Conservation (phyloP, 2,329 filamentous ascomycete genomes). For the Colletotrichum sp. region DNA sequence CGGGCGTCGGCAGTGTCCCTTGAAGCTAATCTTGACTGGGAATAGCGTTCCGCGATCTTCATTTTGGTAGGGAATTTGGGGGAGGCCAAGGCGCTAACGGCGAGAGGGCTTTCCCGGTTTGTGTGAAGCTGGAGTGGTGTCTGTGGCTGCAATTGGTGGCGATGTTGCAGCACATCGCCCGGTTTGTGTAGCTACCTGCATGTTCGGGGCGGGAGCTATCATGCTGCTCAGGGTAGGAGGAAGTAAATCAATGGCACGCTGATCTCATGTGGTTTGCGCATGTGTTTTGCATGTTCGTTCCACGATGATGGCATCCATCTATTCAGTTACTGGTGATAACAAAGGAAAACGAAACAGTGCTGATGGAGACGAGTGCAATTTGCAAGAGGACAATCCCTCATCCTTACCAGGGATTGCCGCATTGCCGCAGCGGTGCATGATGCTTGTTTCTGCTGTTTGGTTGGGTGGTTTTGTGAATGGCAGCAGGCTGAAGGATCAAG, state of each 20-base stretch:
- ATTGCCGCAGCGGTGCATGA: neutral
- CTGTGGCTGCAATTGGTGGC: neutral
- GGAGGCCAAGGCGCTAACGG: neutral
- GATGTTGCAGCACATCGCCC: neutral
- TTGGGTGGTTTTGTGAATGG: neutral
- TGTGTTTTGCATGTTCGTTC: neutral
- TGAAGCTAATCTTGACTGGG: neutral
- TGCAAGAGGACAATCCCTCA: neutral
- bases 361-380: neutral
- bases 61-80: neutral
- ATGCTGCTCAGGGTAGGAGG: neutral
- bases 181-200: neutral
- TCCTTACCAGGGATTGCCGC: neutral
- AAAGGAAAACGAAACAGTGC: neutral
- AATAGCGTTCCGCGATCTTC: neutral
- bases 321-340: accelerated
- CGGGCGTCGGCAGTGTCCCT: neutral
- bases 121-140: neutral
- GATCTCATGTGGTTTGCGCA: neutral
- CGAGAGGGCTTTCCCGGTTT: neutral
- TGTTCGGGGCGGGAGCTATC: neutral
- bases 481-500: neutral
- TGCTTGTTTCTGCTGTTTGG: neutral
- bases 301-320: neutral
- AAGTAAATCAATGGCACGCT: neutral